Percentiles rank a stretch among this genome's conserved stretches.
These are phyloP conservation scores for Teunomyces stri DNA, from an alignment of 805 yeast species.

Conservation along the genomic window DNA sequence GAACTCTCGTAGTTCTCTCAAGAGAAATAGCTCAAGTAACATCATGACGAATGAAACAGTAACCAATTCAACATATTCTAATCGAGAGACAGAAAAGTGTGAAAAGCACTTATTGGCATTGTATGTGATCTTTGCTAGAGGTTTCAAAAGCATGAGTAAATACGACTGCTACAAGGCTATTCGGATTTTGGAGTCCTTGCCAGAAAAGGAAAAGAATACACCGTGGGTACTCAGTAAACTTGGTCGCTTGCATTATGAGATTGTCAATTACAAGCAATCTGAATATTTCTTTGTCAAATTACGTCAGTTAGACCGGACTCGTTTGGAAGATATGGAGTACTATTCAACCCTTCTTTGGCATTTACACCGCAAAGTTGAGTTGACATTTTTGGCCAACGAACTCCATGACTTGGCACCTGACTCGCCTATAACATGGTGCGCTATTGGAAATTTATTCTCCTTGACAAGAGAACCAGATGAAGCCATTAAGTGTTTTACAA, in stretches of 20 bases:
- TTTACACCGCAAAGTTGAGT: constrained; percentile 71
- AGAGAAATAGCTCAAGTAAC: constrained; percentile 8
- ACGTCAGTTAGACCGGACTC: constrained; percentile 68
- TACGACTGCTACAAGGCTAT: constrained; percentile 84
- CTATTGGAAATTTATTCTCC: constrained; percentile 85
- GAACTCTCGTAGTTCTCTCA: constrained; percentile 6
- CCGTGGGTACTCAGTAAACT: constrained; percentile 84
- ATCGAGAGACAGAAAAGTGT: constrained; percentile 26
- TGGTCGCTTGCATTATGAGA: constrained; percentile 83
- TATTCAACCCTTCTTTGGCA: constrained; percentile 94
- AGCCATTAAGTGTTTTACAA: constrained; percentile 81
- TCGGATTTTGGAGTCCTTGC: constrained; percentile 60
- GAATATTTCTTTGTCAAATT: constrained; percentile 60
- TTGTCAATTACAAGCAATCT: constrained; percentile 79
- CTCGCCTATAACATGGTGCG: constrained; percentile 89
- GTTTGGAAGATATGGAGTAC: constrained; percentile 86
- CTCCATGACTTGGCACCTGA: constrained; percentile 60
- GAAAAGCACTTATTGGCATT: constrained; percentile 46
- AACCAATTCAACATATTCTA: constrained; percentile 7
- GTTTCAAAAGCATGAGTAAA: constrained; percentile 55
- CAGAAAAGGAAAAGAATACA: constrained; percentile 59
- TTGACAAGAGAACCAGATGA: constrained; percentile 81
- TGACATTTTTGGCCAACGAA: constrained; percentile 82
- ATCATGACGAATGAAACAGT: background rate
- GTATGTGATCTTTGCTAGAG: constrained; percentile 56